A percentile compares a stretch with the other conserved stretches of the same genome.
phyloP scores from a whole-genome alignment of 352 stramenopile species.

The Pythium guiyangense region DNA sequence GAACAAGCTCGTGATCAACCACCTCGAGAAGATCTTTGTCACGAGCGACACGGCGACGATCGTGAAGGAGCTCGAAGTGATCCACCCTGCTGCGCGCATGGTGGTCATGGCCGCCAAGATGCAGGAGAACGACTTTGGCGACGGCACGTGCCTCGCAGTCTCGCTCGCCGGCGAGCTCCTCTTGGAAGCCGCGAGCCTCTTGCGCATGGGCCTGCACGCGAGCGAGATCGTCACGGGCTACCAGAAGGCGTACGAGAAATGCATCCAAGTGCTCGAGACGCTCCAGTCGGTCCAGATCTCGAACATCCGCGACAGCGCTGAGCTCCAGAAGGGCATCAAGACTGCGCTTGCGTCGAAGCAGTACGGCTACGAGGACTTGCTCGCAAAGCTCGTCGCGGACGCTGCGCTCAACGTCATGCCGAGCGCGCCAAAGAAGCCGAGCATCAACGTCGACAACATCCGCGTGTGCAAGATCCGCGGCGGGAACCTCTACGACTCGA shows the following conservation, averaged over 20 bases:
- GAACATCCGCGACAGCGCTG: conserved; percentile 77
- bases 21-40: conserved; percentile 99
- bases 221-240: conserved; percentile 98
- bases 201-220: conserved; percentile 97
- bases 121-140: conserved; percentile 96
- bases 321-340: conserved; percentile 90
- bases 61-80: conserved; percentile 97
- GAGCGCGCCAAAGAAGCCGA: conserved; percentile 73
- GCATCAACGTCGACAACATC: conserved; percentile 97
- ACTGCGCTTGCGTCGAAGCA: conserved; percentile 97
- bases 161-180: conserved; percentile 97
- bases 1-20: conserved; percentile 99
- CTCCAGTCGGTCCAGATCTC: conserved; percentile 76
- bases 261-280: conserved; percentile 88
- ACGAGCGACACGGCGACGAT: conserved; percentile 99
- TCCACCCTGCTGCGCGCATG: conserved; percentile 98
- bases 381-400: conserved; percentile 93
- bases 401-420: conserved; percentile 95
- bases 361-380: conserved; percentile 94
- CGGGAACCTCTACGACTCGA: conserved; percentile 92
- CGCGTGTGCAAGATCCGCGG: conserved; percentile 98
- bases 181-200: conserved; percentile 93
- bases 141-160: conserved; percentile 97
- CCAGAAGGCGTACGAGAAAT: conserved; percentile 93
- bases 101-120: conserved; percentile 97